Base-by-base conservation (phyloP, 345 rosid genomes). In the Nasturtium officinale region DNA sequence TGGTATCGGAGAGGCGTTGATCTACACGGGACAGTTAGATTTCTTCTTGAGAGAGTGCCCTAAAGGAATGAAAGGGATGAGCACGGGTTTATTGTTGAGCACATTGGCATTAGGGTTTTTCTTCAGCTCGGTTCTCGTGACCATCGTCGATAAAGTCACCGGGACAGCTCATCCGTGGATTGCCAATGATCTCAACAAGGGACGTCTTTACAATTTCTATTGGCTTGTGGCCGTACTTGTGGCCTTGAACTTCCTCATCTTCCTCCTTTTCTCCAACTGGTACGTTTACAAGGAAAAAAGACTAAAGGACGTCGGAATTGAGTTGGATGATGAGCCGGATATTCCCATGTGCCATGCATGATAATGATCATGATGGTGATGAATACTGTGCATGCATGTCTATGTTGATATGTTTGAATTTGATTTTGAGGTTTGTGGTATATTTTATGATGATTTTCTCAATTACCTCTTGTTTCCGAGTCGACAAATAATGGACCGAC, bases 11-110 rank as follows among this genome's bases (percentile, higher is more conserved):
- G 99, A 95, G 78, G 99, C 99, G 1, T 84, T 95, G 68, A 86
- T 86, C 2, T 95, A 95, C 55, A 86, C 85, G 0, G 97, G 99
- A 43, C 97, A 91, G 53, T 85, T 95, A 35, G 96, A 90, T 67
- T 91, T 95, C 75, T 95, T 95, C 87, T 78, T 94, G 11, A 87
- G 90, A 63, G 99, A 95, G 72, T 95, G 99, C 46, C 99, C 99
- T 1, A 91, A 95, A 66, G 99, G 99, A 16, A 95, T 95, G 99
- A 95, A 95, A 81, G 92, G 96, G 0, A 95, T 95, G 90, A 91
- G 97, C 79, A 91, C 97, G 0, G 99, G 99, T 26, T 60, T 94
- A 66, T 85, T 95, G 72, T 65, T 95, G 60, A 95, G 96, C 70
- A 91, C 97, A 33, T 89, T 95, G 18, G 87, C 99, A 0, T 57